These are phyloP conservation scores for Kwoniella shivajii DNA, from an alignment of 1,284 basidiomycete genomes.

Conservation along the genomic window DNA sequence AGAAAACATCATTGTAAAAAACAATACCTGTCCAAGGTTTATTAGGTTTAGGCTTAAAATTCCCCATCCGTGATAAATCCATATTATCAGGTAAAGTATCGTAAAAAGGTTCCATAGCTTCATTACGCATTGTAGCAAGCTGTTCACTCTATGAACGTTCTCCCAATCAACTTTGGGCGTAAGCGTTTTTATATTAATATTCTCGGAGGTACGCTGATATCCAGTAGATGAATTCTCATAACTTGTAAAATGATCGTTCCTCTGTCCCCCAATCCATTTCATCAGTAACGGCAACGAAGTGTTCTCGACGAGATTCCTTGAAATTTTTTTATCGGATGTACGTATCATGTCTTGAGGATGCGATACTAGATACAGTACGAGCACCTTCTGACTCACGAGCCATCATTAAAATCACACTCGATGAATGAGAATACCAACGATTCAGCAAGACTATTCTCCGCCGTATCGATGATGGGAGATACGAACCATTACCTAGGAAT, in stretches of 20 bases:
- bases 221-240: slow-evolving; percentile 45
- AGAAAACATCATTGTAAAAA: slow-evolving; percentile 57
- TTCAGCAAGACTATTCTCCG: too few relatives aligned
- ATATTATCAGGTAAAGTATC: slow-evolving; percentile 32
- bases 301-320: too few relatives aligned
- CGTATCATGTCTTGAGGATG: background rate
- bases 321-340: too few relatives aligned
- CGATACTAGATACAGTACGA: background rate
- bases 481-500: too few relatives aligned
- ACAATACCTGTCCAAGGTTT: slow-evolving; percentile 51
- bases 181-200: slow-evolving; percentile 43
- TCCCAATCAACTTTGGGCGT: slow-evolving; percentile 47
- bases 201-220: slow-evolving; percentile 49
- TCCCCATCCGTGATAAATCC: slow-evolving; percentile 43
- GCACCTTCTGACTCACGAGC: slow-evolving; percentile 29
- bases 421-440: slow-evolving; percentile 41
- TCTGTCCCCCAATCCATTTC: slow-evolving; percentile 14
- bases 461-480: too few relatives aligned
- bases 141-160: slow-evolving; percentile 46
- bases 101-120: slow-evolving; percentile 52
- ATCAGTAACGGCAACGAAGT: background rate
- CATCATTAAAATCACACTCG: slow-evolving; percentile 47
- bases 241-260: slow-evolving; percentile 41
- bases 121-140: slow-evolving; percentile 54
- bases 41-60: too few relatives aligned